Base-by-base conservation (phyloP, 1,139 yeast species). In the Martiniozyma asiatica region DNA sequence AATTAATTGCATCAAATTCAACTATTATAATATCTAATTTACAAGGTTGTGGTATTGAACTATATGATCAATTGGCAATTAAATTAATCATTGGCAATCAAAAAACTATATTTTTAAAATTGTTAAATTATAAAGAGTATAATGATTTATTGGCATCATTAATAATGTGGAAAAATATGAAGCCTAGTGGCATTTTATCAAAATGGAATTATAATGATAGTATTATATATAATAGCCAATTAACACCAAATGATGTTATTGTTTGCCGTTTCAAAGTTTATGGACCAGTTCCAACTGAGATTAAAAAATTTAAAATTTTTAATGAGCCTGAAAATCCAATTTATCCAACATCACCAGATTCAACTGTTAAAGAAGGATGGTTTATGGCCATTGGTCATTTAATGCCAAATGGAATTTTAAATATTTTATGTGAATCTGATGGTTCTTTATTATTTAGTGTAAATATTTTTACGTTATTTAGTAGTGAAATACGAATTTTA, bases 301-400 rank as follows among this genome's bases (percentile, higher is more conserved):
- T 19, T 20, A 33, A 37, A 23, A 40, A 35, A 46, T 36, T 38
- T 11, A 37, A 63, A 27, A 44, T 61, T 9, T 60, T 31, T 10
- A 16, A 15, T 6, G 32, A 48, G 3, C 69, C 71, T 1, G 47
- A 44, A 22, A 73, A 68, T 8, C 72, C 77, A 0, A 38, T 60
- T 2, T 64, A 58, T 37, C 46, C 46, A 4, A 22, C 25, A n/a
- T 20, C 22, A 2, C 10, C 16, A 6, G 25, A 18, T 10, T 26
- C 28, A 9, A 12, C 18, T 6, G 10, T 24, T 1, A 4, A 56
- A 15, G 78, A 73, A 41, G 73, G 73, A 3, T 82, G 94, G 94
- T 77, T 76, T 44, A 68, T 65, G 31, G 74, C 82, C 2, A 74
- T 75, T 69, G 93, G 89, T 1, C 76, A 74, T 8, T 51, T 82